A percentile compares a stretch with the other conserved stretches of the same genome.
These are phyloP conservation scores for Fusarium staphyleae DNA, from an alignment of 2,329 filamentous ascomycete genomes.

Conservation along the genomic window DNA sequence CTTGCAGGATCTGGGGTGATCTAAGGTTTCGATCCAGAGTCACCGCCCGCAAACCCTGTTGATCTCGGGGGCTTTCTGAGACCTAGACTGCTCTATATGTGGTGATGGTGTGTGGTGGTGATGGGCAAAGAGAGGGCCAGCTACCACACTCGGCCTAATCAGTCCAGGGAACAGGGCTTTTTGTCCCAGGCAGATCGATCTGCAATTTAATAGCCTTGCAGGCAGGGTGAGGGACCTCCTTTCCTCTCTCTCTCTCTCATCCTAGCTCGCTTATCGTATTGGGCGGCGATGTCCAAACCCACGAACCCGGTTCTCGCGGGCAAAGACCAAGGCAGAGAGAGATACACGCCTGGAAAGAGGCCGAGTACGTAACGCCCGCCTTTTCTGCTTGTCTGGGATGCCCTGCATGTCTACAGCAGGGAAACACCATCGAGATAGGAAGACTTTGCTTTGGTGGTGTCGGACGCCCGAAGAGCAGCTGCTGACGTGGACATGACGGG, in stretches of 20 bases:
- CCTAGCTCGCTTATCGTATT: conserved; percentile 15
- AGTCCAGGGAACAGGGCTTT: too few relatives aligned
- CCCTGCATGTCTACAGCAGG: not conserved
- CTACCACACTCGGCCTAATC: not conserved
- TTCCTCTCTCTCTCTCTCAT: not conserved
- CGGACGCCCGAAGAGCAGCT: not conserved
- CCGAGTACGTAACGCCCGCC: not conserved
- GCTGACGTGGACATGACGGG: conserved; percentile 37
- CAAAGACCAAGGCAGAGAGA: not conserved
- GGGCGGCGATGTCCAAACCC: conserved; percentile 21
- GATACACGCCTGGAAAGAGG: not conserved
- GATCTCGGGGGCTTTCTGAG: not conserved
- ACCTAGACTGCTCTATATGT: not conserved
- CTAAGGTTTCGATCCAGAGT: conserved; percentile 26
- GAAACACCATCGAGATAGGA: not conserved
- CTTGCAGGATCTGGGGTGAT: conserved; percentile 33
- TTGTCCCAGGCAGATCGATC: too few relatives aligned
- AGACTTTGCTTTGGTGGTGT: too few relatives aligned
- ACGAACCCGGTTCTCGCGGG: conserved; percentile 10
- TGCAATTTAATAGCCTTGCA: conserved; percentile 12
- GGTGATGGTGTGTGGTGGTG: not conserved
- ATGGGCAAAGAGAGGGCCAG: not conserved
- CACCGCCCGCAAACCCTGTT: conserved; percentile 8
- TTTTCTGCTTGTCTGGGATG: not conserved
- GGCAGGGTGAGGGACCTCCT: conserved; percentile 10